Evolutionary conservation across 768 basidiomycete genomes (phyloP).

Genomic region (Russula ochroleuca): DNA sequence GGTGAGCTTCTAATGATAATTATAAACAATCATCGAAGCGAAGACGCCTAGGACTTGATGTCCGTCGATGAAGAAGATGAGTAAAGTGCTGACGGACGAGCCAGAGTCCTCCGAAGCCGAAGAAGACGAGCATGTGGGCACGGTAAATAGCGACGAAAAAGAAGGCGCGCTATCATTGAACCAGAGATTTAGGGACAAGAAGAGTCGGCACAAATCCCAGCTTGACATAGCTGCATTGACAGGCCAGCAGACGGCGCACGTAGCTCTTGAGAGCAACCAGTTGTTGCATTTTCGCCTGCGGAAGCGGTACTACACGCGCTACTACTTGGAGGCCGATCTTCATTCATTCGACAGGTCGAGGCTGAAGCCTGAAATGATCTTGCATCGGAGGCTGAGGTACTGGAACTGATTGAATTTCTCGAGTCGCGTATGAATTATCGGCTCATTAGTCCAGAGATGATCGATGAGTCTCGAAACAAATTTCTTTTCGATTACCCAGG

Average conservation of each 20-base stretch:
- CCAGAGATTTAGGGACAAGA: constrained; percentile 36
- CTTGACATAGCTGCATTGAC: constrained; percentile 66
- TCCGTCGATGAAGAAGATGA: constrained; percentile 48
- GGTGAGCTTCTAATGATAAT: not conserved
- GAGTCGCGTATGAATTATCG: constrained; percentile 75
- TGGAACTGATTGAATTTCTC: constrained; percentile 89
- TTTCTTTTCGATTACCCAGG: not conserved
- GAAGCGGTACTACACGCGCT: constrained; percentile 88
- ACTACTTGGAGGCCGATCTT: constrained; percentile 78
- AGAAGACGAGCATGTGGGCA: constrained; percentile 28
- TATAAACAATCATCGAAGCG: not conserved
- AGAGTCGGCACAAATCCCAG: constrained; percentile 61
- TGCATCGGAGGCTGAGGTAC: constrained; percentile 76
- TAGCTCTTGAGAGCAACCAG: constrained; percentile 62
- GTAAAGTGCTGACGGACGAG: constrained; percentile 39
- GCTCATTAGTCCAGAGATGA: constrained; percentile 42
- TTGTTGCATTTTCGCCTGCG: constrained; percentile 61
- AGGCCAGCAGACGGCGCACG: constrained; percentile 66
- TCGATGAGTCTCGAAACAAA: constrained; percentile 39
- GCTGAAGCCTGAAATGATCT: constrained; percentile 67
- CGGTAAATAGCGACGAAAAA: constrained; percentile 11
- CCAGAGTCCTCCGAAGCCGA: constrained; percentile 32
- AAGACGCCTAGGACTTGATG: constrained; percentile 46
- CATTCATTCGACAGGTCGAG: constrained; percentile 72
- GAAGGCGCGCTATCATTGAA: not conserved